Conservation (phyloP, 805 yeast species). For the Helenozyma rhizophorensis region DNA sequence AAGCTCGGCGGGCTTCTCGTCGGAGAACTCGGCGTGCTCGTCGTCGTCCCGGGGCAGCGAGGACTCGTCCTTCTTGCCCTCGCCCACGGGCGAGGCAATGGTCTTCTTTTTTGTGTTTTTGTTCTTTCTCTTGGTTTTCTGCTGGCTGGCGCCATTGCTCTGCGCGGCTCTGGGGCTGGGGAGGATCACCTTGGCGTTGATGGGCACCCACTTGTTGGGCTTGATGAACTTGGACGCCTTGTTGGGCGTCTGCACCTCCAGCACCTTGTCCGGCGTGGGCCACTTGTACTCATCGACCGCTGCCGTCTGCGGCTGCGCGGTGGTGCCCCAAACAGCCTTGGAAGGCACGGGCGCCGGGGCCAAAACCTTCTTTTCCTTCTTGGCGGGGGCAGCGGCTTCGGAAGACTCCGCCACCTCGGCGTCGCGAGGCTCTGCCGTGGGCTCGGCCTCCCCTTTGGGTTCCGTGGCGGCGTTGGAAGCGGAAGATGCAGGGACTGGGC, state of each 20-base stretch:
- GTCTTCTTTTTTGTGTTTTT: constrained; percentile 17
- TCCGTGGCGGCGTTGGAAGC: constrained; percentile 6
- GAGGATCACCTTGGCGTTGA: constrained; percentile 38
- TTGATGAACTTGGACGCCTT: constrained; percentile 31
- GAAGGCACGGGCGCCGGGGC: constrained; percentile 46
- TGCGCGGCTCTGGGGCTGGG: constrained; percentile 32
- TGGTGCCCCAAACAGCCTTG: constrained; percentile 39
- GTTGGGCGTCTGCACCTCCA: constrained; percentile 10
- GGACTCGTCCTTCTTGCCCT: constrained; percentile 10
- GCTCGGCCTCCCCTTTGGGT: constrained; percentile 1
- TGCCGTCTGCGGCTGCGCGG: constrained; percentile 14
- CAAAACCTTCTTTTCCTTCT: constrained; percentile 27
- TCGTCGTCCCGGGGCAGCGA: constrained; percentile 9
- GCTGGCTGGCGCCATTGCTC: constrained; percentile 15
- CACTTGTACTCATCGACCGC: constrained; percentile 39
- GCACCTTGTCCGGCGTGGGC: constrained; percentile 39
- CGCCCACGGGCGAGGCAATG: constrained; percentile 5
- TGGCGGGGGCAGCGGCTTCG: constrained; percentile 6
- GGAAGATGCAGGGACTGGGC: constrained; percentile 3
- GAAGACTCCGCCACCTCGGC: constrained; percentile 8
- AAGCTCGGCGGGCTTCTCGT: not conserved
- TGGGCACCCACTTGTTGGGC: constrained; percentile 45
- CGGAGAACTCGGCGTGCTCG: constrained; percentile 2
- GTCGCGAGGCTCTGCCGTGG: constrained; percentile 2
- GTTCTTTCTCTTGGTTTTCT: constrained; percentile 24